Evolutionary conservation across 1,284 basidiomycete species (phyloP), one percentile per base, ranked within the genome.

Genomic region (Malassezia equina): DNA sequence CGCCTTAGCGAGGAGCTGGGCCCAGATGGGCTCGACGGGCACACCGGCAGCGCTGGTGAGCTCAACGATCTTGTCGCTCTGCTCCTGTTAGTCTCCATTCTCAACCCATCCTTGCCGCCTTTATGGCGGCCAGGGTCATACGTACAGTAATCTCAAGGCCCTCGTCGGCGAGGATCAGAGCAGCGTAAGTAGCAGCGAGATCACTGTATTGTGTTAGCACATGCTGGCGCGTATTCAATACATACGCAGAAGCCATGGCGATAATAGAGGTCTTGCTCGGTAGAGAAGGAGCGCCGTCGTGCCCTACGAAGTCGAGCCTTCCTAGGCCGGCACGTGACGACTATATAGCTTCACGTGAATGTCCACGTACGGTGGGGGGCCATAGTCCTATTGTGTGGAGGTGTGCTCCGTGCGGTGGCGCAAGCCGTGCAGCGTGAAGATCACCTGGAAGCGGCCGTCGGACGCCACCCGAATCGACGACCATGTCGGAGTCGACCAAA

Each of bases 11-110:
- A 98, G 85, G 69, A 98, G 86, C 45, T 84, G 79, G 60, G 91
- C 90, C 93, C 93, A 98, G 81, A 98, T 98, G 62, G 90, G 83
- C 80, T 98, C 94, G 61, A 95, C 76, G 49, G 95, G 90, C 60
- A 88, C 81, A 62, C 80, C 79, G 56, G 93, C 93, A 52, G 89
- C 90, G 55, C 76, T 77, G 69, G 86, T 88, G 74, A 96, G 78
- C 53, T 88, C 80, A 69, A 81, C 64, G 76, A 96, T 88, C 81
- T 94, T 95, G 76, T 95, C 91, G 62, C 88, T 78, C 89, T 94
- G 71, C 49, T 39, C 17, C 19, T 25, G 46, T 47, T 25, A 47
- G 46, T 36, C 21, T 19, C 25, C 45, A 13, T 32, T 40, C 19
- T 12, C 4, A 23, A 11, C 3, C 12, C 4, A 23, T 41, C 39